phyloP scores from a whole-genome alignment of 1,284 basidiomycete species.

The Violaceomyces palustris region DNA sequence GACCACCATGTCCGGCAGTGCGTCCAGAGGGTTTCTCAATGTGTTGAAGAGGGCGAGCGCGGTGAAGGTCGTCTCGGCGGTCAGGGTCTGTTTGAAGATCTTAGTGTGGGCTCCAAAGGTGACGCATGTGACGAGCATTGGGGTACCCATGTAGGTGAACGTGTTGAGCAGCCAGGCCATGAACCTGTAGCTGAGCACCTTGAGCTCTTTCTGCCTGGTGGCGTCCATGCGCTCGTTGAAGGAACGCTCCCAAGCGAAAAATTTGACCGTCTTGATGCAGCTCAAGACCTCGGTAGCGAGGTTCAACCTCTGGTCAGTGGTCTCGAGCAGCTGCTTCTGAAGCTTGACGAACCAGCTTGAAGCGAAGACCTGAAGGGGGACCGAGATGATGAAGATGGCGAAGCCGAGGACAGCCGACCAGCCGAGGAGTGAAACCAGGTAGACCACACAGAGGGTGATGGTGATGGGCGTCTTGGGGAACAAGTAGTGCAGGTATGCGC shows the following conservation, averaged over 20 bases:
- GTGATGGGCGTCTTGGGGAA: constrained; percentile 56
- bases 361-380: constrained; percentile 50
- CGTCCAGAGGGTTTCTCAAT: constrained; percentile 42
- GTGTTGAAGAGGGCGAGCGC: constrained; percentile 58
- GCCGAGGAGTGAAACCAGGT: constrained; percentile 57
- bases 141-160: constrained; percentile 59
- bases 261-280: constrained; percentile 60
- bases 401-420: constrained; percentile 56
- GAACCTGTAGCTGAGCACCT: constrained; percentile 54
- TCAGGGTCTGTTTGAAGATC: constrained; percentile 56
- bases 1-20: constrained; percentile 54
- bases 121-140: constrained; percentile 62
- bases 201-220: constrained; percentile 56
- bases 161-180: constrained; percentile 53
- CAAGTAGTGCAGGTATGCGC: constrained; percentile 53
- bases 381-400: constrained; percentile 42
- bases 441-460: constrained; percentile 55
- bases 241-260: constrained; percentile 59
- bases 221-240: constrained; percentile 57
- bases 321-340: constrained; percentile 56
- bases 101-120: constrained; percentile 64
- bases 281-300: constrained; percentile 59
- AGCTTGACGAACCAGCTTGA: constrained; percentile 55
- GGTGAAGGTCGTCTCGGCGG: constrained; percentile 57
- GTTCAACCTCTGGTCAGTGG: constrained; percentile 59